Percentiles rank a stretch among this genome's conserved stretches.
Conservation (phyloP, 2,329 filamentous ascomycete genomes). For the Aspergillus pseudonomiae region DNA sequence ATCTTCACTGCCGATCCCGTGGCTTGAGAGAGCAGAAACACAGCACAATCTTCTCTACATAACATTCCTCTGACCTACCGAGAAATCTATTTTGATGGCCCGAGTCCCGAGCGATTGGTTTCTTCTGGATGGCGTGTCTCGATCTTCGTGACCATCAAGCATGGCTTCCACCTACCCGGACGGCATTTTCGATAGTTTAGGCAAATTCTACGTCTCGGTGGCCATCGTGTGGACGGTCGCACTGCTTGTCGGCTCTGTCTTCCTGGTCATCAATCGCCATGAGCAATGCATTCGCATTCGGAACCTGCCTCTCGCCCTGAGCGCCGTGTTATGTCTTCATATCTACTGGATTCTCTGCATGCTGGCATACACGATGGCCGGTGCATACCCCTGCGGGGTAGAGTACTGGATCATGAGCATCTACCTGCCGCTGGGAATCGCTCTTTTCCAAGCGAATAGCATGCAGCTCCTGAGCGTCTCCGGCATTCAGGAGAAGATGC, state of each 20-base stretch:
- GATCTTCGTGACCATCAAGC: not conserved
- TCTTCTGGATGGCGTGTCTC: not conserved
- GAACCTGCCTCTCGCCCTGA: not conserved
- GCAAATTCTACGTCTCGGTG: not conserved
- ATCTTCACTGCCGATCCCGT: not conserved
- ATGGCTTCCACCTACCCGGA: not conserved
- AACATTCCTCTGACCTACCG: not conserved
- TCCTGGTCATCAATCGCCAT: not conserved
- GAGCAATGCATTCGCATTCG: conserved; percentile 1
- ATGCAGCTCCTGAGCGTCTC: not conserved
- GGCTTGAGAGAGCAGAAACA: not conserved
- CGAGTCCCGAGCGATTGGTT: not conserved
- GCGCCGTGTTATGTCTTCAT: not conserved
- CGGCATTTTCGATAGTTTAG: not conserved
- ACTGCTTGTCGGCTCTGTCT: not conserved
- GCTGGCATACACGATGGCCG: not conserved
- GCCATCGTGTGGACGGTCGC: not conserved
- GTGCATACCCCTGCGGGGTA: not conserved
- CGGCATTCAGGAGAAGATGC: not conserved
- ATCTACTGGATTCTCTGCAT: conserved; percentile 1
- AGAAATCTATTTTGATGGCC: not conserved
- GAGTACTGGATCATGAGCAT: conserved; percentile 1
- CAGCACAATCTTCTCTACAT: not conserved
- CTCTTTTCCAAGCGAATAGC: not conserved
- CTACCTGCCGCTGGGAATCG: not conserved